A percentile compares a stretch with the other conserved stretches of the same genome.
These are phyloP conservation scores for Lentinula guzmanii DNA, from an alignment of 768 basidiomycete species.

Conservation along the genomic window DNA sequence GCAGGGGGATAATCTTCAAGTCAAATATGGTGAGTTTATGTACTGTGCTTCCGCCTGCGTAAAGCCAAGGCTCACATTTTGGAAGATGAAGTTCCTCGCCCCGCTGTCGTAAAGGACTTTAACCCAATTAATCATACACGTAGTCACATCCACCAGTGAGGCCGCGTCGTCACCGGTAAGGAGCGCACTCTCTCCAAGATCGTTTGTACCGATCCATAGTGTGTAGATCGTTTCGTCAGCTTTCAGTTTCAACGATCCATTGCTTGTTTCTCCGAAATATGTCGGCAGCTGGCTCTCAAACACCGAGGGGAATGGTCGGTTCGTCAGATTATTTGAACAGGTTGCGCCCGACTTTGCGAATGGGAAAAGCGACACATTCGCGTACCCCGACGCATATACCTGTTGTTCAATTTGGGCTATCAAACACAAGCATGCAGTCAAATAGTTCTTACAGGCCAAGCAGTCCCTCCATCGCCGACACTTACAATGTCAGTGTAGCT, in stretches of 20 bases:
- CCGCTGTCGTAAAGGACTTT: slow-evolving; percentile 49
- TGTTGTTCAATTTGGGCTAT: not conserved
- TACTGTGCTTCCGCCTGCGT: not conserved
- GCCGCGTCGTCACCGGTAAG: slow-evolving; percentile 44
- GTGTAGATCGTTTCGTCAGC: slow-evolving; percentile 6
- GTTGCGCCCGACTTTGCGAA: slow-evolving; percentile 41
- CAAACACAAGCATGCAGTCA: not conserved
- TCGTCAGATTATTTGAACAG: slow-evolving; percentile 38
- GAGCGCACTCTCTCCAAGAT: slow-evolving; percentile 44
- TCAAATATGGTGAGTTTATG: not conserved
- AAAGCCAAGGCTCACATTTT: slow-evolving; percentile 44
- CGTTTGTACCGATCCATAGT: slow-evolving; percentile 7
- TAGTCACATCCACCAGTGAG: slow-evolving; percentile 51
- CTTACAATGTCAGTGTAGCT: slow-evolving; percentile 50
- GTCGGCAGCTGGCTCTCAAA: slow-evolving; percentile 32
- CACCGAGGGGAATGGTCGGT: slow-evolving; percentile 31
- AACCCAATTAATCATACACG: slow-evolving; percentile 58
- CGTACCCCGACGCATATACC: slow-evolving; percentile 47
- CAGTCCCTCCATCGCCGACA: slow-evolving; percentile 34
- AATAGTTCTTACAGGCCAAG: slow-evolving; percentile 42
- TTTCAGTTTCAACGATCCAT: not conserved
- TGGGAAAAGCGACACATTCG: slow-evolving; percentile 40
- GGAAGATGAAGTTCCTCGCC: slow-evolving; percentile 63
- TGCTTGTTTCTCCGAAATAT: slow-evolving; percentile 21
- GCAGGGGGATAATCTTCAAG: slow-evolving; percentile 52